Conservation (phyloP, 2,329 filamentous ascomycete genomes). For the Coniochaeta prunicola region DNA sequence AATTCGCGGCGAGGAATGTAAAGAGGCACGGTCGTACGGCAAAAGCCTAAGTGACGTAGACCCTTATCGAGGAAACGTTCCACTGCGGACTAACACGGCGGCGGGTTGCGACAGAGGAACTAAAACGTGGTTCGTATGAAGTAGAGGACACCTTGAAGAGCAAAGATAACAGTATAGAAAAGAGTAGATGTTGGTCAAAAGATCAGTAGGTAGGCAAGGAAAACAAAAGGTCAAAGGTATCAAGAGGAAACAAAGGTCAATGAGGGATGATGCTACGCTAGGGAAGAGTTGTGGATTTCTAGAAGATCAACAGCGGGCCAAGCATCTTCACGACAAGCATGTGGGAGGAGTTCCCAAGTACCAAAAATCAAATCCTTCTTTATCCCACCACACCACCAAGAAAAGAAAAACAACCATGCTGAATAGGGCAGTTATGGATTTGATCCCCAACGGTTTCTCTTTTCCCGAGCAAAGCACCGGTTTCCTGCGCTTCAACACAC, state of each 20-base stretch:
- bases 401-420: background rate
- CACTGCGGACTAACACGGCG: background rate
- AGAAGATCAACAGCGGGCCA: background rate
- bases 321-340: background rate
- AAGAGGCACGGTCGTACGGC: background rate
- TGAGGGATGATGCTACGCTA: background rate
- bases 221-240: background rate
- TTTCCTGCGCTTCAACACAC: background rate
- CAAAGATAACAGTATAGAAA: background rate
- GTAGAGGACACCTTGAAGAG: background rate
- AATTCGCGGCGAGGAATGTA: background rate
- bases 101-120: background rate
- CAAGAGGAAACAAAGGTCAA: background rate
- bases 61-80: background rate
- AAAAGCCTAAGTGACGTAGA: background rate
- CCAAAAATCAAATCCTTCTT: background rate
- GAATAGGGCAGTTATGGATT: background rate
- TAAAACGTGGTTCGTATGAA: background rate
- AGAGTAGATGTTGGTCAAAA: background rate
- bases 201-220: background rate
- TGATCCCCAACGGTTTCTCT: background rate
- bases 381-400: background rate
- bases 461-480: background rate
- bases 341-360: too few species aligned
- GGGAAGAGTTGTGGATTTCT: background rate